Conservation (phyloP, 768 basidiomycete genomes). For the Russula brevipes region DNA sequence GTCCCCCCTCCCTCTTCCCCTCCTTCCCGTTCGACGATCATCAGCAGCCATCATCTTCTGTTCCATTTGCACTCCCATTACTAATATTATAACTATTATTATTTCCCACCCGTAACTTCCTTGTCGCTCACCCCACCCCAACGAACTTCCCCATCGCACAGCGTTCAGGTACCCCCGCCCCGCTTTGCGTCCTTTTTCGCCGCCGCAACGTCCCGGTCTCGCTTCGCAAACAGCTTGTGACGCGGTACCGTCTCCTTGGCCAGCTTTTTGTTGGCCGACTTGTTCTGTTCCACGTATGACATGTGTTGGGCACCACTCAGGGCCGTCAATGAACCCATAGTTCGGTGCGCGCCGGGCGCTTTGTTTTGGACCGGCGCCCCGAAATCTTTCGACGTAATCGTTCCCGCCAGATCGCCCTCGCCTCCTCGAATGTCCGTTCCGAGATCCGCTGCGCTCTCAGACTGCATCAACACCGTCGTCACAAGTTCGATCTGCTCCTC, state of each 20-base stretch:
- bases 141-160: background rate
- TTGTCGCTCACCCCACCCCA: constrained; percentile 4
- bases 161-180: constrained; percentile 18
- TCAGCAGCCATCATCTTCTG: background rate
- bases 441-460: constrained; percentile 85
- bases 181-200: constrained; percentile 40
- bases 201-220: constrained; percentile 67
- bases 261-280: constrained; percentile 80
- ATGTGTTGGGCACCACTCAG: constrained; percentile 87
- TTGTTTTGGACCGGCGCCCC: constrained; percentile 48
- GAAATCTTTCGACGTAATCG: constrained; percentile 82
- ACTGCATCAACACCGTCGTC: constrained; percentile 86
- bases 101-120: background rate
- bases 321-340: constrained; percentile 75
- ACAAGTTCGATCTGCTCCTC: constrained; percentile 96
- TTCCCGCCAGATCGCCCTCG: constrained; percentile 82
- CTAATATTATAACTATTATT: background rate
- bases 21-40: constrained; percentile 8
- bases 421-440: constrained; percentile 77
- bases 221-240: constrained; percentile 77
- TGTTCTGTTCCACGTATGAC: constrained; percentile 91
- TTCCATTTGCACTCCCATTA: background rate
- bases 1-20: constrained; percentile 8
- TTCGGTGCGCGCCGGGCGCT: constrained; percentile 66
- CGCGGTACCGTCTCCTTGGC: constrained; percentile 48